A percentile compares a stretch with the other conserved stretches of the same genome.
Conservation (phyloP, 2,329 filamentous ascomycete species). For the Sordariomycetes sp. region DNA sequence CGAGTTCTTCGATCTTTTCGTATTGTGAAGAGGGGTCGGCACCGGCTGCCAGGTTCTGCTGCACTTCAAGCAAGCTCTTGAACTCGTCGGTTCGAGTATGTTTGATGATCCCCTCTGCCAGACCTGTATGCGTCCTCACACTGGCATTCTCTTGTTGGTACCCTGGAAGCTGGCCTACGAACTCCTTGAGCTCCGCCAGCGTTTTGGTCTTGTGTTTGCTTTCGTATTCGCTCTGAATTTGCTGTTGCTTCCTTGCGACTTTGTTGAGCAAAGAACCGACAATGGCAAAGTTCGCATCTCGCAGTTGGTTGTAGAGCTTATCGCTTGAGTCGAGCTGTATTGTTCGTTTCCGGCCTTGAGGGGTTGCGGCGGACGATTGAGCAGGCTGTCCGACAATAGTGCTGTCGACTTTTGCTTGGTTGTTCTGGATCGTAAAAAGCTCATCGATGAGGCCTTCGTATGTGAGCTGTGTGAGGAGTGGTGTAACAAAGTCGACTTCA, state of each 20-base stretch:
- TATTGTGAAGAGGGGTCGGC: slow-evolving; percentile 84
- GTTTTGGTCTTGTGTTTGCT: slow-evolving; percentile 82
- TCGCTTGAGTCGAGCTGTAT: slow-evolving; percentile 85
- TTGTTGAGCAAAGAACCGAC: slow-evolving; percentile 85
- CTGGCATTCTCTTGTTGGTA: slow-evolving; percentile 92
- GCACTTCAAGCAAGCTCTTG: slow-evolving; percentile 79
- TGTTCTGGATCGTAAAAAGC: slow-evolving; percentile 82
- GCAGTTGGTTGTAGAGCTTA: slow-evolving; percentile 76
- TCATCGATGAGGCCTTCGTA: slow-evolving; percentile 97
- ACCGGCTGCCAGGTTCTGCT: slow-evolving; percentile 89
- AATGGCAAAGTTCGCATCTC: slow-evolving; percentile 91
- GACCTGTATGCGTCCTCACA: slow-evolving; percentile 80
- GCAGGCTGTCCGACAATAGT: slow-evolving; percentile 74
- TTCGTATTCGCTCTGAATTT: slow-evolving; percentile 79
- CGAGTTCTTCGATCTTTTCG: slow-evolving; percentile 88
- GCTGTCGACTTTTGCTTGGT: slow-evolving; percentile 86
- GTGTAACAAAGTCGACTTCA: slow-evolving; percentile 88
- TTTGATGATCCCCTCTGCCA: slow-evolving; percentile 94
- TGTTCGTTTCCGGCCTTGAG: slow-evolving; percentile 68
- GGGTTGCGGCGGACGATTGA: slow-evolving; percentile 47
- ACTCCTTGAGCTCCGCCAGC: slow-evolving; percentile 84
- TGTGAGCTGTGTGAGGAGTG: slow-evolving; percentile 86
- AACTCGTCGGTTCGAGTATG: slow-evolving; percentile 85
- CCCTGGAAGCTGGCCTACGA: slow-evolving; percentile 85
- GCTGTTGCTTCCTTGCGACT: slow-evolving; percentile 75